Percentiles rank a stretch among this genome's conserved stretches.
Conservation (phyloP, 2,329 filamentous ascomycete species). For the Fusarium acutatum region DNA sequence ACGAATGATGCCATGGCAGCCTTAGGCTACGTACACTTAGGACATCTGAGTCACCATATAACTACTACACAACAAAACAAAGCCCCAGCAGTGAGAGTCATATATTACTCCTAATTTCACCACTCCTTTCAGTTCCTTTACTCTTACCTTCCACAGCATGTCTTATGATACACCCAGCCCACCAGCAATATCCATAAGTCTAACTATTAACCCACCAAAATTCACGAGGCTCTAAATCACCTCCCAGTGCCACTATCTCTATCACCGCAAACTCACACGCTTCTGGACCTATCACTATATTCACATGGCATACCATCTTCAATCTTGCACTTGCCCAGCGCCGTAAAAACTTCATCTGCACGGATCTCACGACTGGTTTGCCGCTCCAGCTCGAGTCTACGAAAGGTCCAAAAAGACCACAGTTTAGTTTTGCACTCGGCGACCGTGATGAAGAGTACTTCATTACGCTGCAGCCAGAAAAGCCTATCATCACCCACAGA, state of each 20-base stretch:
- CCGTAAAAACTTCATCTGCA: not conserved
- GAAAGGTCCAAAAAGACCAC: not conserved
- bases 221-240: not conserved
- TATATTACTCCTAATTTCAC: rapidly evolving
- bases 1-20: too few species aligned
- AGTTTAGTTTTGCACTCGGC: not conserved
- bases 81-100: too few species aligned
- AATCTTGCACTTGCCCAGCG: not conserved
- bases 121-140: too few species aligned
- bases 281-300: not conserved
- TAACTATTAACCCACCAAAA: not conserved
- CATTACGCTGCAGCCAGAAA: not conserved
- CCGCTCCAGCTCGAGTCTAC: not conserved
- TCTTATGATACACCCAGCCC: not conserved
- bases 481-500: not conserved
- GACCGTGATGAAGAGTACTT: not conserved
- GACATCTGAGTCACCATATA: not conserved
- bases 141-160: not conserved
- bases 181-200: rapidly evolving
- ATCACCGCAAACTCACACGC: not conserved
- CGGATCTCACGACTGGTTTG: not conserved
- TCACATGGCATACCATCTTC: not conserved
- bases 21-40: too few species aligned
- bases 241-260: not conserved
- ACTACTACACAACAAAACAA: rapidly evolving